phyloP scores from a whole-genome alignment of 2,329 filamentous ascomycete species.

The Coleophoma cylindrospora region DNA sequence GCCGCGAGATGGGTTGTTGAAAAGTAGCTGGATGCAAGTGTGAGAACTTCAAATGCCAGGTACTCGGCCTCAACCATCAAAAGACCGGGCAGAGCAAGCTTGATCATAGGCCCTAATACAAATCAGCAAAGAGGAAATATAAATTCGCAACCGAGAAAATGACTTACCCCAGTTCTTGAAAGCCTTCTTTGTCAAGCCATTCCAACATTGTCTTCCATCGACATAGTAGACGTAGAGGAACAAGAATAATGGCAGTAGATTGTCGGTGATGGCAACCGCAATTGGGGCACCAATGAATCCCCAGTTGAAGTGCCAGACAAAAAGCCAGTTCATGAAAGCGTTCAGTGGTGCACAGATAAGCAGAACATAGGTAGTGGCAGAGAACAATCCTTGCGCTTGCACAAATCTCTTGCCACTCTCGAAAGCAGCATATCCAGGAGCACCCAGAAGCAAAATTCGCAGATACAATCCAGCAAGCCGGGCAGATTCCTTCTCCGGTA shows the following conservation, averaged over 20 bases:
- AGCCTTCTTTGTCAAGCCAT: conserved; percentile 66
- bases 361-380: conserved; percentile 73
- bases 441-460: conserved; percentile 62
- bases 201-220: conserved; percentile 73
- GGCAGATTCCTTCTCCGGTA: conserved; percentile 69
- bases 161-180: conserved; percentile 61
- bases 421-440: conserved; percentile 72
- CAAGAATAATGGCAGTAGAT: conserved; percentile 66
- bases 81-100: conserved; percentile 81
- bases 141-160: not conserved
- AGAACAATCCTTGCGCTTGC: conserved; percentile 77
- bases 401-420: conserved; percentile 76
- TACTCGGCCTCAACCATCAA: conserved; percentile 94
- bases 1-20: conserved; percentile 78
- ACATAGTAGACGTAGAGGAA: conserved; percentile 70
- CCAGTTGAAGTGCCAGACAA: conserved; percentile 66
- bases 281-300: conserved; percentile 78
- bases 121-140: conserved; percentile 5
- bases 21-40: conserved; percentile 75
- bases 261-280: conserved; percentile 71
- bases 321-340: conserved; percentile 70
- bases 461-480: conserved; percentile 69
- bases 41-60: conserved; percentile 87
- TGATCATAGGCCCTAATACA: conserved; percentile 64
- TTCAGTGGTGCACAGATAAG: conserved; percentile 73